Percentiles rank a stretch among this genome's conserved stretches.
Evolutionary conservation across 345 rosid genomes (phyloP).

Genomic region (Heritiera fomes): DNA sequence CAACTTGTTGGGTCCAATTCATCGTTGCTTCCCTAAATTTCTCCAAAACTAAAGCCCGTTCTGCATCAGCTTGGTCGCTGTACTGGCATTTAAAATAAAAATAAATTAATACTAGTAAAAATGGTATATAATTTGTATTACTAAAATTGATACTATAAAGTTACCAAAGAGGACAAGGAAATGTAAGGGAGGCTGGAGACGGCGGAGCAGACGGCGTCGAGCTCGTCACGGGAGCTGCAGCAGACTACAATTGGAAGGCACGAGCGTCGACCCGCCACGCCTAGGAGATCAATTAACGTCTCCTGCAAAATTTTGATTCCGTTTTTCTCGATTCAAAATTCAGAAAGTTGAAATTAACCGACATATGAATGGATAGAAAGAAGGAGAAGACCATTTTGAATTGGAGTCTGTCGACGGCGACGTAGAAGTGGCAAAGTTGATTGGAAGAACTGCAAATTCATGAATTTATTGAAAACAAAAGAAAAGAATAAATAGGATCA

Average conservation of each 20-base stretch:
- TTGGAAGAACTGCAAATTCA: constrained; percentile 30
- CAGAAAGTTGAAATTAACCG: background rate
- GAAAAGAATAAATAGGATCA: background rate
- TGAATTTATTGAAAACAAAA: background rate
- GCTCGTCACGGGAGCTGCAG: constrained; percentile 94
- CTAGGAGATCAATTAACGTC: constrained; percentile 67
- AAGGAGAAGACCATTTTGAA: constrained; percentile 71
- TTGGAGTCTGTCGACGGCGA: constrained; percentile 83
- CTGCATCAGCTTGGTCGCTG: constrained; percentile 71
- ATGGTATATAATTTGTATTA: too few relatives aligned
- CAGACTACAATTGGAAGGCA: constrained; percentile 77
- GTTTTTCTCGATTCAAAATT: background rate
- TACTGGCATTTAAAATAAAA: constrained; percentile 43
- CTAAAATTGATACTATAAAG: background rate
- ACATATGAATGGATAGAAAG: background rate
- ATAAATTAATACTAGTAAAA: background rate
- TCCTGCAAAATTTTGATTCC: constrained; percentile 44
- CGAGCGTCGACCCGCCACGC: constrained; percentile 62
- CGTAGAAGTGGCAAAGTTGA: constrained; percentile 76
- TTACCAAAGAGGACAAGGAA: constrained; percentile 66
- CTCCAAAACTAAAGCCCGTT: constrained; percentile 53
- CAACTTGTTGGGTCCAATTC: constrained; percentile 55
- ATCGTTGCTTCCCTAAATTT: constrained; percentile 55
- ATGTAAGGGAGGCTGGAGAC: constrained; percentile 76
- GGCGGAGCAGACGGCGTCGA: constrained; percentile 44